These are phyloP conservation scores for Brassica rapa DNA, from an alignment of 345 rosid genomes.

Conservation along the genomic window DNA sequence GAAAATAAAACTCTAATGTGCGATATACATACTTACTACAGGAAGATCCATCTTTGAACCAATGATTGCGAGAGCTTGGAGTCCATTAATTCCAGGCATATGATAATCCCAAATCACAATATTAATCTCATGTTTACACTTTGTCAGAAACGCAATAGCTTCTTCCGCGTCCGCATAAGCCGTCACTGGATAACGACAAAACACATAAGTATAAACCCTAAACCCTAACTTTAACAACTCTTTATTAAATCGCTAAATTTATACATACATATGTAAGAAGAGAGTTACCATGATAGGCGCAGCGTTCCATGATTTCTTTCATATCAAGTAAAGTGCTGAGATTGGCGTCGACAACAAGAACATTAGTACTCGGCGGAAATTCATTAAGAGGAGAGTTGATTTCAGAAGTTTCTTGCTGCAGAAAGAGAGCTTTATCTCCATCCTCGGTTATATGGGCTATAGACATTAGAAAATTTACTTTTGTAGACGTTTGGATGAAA, in stretches of 20 bases:
- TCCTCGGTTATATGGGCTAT: neutral
- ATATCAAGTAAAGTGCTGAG: neutral
- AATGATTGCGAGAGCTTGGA: slow-evolving; percentile 27
- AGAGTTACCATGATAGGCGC: slow-evolving; percentile 8
- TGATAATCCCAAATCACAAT: slow-evolving; percentile 32
- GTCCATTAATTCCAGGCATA: slow-evolving; percentile 30
- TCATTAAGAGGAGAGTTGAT: neutral
- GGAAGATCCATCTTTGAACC: slow-evolving; percentile 17
- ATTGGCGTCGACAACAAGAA: slow-evolving; percentile 24
- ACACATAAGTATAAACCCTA: slow-evolving; percentile 4
- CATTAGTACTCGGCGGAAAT: neutral
- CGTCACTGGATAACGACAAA: slow-evolving; percentile 11
- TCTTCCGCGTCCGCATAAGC: neutral
- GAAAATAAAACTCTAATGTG: neutral
- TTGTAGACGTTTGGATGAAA: neutral
- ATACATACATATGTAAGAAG: neutral
- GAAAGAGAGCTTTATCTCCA: neutral
- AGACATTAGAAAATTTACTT: neutral
- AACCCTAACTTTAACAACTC: neutral
- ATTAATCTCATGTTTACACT: slow-evolving; percentile 4
- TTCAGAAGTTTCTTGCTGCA: slow-evolving; percentile 12
- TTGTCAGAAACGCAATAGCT: slow-evolving; percentile 20
- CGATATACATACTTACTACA: slow-evolving; percentile 24
- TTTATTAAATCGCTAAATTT: neutral
- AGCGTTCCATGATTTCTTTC: neutral